Evolutionary conservation across 2,329 filamentous ascomycete species (phyloP).

Genomic region (Pestalotiopsis sp.): DNA sequence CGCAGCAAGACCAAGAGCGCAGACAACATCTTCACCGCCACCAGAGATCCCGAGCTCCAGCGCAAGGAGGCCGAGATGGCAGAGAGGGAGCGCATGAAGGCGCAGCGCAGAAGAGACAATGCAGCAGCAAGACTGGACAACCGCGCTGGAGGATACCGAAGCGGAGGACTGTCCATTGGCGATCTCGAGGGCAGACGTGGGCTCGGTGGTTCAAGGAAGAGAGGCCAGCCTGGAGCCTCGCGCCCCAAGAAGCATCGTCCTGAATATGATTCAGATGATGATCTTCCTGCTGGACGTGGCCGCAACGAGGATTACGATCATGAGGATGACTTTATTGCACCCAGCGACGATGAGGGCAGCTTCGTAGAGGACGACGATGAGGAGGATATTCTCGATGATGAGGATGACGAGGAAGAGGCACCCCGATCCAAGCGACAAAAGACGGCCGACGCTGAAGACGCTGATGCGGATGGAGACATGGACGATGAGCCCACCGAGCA

Average conservation of each 20-base stretch:
- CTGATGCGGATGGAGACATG: slow-evolving; percentile 55
- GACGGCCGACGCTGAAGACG: slow-evolving; percentile 46
- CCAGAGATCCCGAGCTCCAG: slow-evolving; percentile 73
- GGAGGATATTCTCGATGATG: slow-evolving; percentile 57
- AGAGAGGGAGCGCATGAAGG: slow-evolving; percentile 71
- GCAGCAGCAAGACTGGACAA: slow-evolving; percentile 65
- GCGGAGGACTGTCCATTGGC: slow-evolving; percentile 63
- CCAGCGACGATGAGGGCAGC: slow-evolving; percentile 67
- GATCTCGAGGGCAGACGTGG: slow-evolving; percentile 66
- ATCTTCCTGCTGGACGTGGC: slow-evolving; percentile 59
- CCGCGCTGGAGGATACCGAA: slow-evolving; percentile 48
- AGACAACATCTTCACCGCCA: slow-evolving; percentile 69
- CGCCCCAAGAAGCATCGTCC: slow-evolving; percentile 55
- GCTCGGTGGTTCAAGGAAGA: slow-evolving; percentile 50
- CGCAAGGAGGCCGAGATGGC: slow-evolving; percentile 72
- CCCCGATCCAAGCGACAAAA: slow-evolving; percentile 51
- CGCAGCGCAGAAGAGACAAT: slow-evolving; percentile 66
- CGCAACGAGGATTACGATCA: slow-evolving; percentile 76
- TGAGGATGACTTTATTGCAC: slow-evolving; percentile 76
- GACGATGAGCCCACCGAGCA: slow-evolving; percentile 45
- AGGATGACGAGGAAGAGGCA: slow-evolving; percentile 46
- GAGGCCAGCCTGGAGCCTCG: slow-evolving; percentile 47
- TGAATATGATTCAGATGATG: slow-evolving; percentile 78
- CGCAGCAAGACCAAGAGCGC: slow-evolving; percentile 53
- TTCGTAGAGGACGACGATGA: slow-evolving; percentile 59